These are phyloP conservation scores for Cyberlindnera amylophila DNA, from an alignment of 805 yeast genomes.

Conservation along the genomic window DNA sequence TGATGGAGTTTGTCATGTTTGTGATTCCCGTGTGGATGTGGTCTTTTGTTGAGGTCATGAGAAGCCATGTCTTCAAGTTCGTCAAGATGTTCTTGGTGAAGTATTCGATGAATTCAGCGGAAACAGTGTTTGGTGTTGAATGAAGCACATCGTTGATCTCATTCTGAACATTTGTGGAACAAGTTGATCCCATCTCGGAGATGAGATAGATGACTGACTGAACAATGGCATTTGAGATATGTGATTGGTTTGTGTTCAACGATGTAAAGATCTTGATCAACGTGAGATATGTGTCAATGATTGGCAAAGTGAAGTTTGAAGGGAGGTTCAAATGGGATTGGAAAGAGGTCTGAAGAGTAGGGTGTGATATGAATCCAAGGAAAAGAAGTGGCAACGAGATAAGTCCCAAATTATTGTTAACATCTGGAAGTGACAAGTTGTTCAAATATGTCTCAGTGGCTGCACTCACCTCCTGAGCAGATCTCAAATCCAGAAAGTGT, in stretches of 20 bases:
- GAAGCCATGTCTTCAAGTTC: conserved; percentile 9
- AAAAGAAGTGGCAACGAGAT: conserved; percentile 47
- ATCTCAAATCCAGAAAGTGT: conserved; percentile 6
- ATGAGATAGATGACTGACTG: conserved; percentile 23
- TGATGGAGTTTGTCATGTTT: neutral
- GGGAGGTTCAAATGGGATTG: conserved; percentile 7
- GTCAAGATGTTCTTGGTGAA: conserved; percentile 7
- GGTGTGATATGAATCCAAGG: conserved; percentile 20
- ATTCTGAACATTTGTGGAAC: neutral
- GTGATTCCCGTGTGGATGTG: neutral
- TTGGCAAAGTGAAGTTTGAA: neutral
- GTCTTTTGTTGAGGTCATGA: neutral
- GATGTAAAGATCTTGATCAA: conserved; percentile 38
- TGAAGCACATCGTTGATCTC: conserved; percentile 1
- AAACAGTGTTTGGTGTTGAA: neutral
- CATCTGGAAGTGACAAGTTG: conserved; percentile 17
- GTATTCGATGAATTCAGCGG: conserved; percentile 3
- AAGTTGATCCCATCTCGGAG: conserved; percentile 14
- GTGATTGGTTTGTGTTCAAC: conserved; percentile 21
- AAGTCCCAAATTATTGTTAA: conserved; percentile 51
- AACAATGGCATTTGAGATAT: conserved; percentile 15
- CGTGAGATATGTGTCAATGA: conserved; percentile 46
- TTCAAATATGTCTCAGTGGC: conserved; percentile 2
- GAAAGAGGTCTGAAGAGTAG: conserved; percentile 2
- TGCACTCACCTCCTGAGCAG: conserved; percentile 4